Conservation (phyloP, 1,284 basidiomycete species). For the Wolfiporia cocos region DNA sequence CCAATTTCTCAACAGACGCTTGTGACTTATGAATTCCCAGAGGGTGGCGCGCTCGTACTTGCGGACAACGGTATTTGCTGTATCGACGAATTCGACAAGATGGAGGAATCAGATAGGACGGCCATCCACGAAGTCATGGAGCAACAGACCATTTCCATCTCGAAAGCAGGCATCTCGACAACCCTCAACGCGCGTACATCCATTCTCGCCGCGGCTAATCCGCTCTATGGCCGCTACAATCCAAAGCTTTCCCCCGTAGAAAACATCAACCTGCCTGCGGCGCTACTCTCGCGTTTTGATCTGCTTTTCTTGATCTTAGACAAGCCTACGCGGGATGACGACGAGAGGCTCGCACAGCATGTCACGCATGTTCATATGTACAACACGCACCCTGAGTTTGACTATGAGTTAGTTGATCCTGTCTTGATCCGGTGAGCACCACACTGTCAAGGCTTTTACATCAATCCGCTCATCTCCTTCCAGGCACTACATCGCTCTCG, state of each 20-base stretch:
- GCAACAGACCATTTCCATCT: conserved; percentile 99
- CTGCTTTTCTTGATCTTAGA: conserved; percentile 96
- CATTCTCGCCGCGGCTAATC: conserved; percentile 97
- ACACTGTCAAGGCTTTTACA: neutral
- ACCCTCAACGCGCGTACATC: conserved; percentile 99
- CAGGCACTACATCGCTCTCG: conserved; percentile 94
- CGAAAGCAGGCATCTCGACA: conserved; percentile 98
- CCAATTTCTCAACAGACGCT: conserved; percentile 6
- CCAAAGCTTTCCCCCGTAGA: conserved; percentile 96
- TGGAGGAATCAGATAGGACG: conserved; percentile 97
- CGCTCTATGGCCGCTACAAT: conserved; percentile 97
- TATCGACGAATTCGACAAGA: conserved; percentile 99
- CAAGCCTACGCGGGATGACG: conserved; percentile 90
- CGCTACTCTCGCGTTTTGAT: conserved; percentile 94
- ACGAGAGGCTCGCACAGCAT: conserved; percentile 94
- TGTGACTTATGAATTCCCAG: conserved; percentile 34
- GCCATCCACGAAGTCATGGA: conserved; percentile 99
- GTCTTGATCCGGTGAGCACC: conserved; percentile 74
- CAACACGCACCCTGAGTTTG: conserved; percentile 82
- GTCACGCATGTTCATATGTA: conserved; percentile 99
- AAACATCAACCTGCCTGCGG: conserved; percentile 98
- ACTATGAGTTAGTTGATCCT: conserved; percentile 82
- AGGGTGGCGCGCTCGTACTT: conserved; percentile 97
- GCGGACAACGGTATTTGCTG: conserved; percentile 99
- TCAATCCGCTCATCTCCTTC: conserved; percentile 6